Conservation (phyloP, 2,329 filamentous ascomycete genomes). For the Alternaria tenuissima region DNA sequence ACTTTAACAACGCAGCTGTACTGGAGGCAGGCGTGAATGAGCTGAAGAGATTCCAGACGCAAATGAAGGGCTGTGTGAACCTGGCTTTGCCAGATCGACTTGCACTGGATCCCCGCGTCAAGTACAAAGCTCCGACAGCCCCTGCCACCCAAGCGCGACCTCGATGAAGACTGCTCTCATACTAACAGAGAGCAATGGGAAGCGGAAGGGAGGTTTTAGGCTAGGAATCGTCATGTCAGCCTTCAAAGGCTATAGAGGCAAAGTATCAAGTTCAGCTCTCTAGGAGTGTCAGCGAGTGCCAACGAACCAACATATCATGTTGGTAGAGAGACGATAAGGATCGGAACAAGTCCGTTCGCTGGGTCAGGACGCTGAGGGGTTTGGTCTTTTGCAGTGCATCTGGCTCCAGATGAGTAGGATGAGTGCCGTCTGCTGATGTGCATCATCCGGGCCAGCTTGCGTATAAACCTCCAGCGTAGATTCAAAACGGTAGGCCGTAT, state of each 20-base stretch:
- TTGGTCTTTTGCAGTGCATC: background rate
- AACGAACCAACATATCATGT: background rate
- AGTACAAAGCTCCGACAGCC: conserved; percentile 49
- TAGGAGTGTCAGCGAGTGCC: background rate
- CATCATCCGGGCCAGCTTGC: background rate
- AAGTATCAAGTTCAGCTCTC: background rate
- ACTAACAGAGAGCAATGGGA: background rate
- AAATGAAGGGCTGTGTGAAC: conserved; percentile 65
- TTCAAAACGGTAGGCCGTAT: background rate
- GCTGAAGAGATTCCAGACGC: conserved; percentile 62
- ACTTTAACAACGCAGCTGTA: conserved; percentile 62
- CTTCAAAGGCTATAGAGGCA: background rate
- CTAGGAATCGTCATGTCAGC: background rate
- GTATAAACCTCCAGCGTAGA: background rate
- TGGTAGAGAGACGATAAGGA: background rate
- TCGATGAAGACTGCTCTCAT: conserved; percentile 23
- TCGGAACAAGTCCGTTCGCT: background rate
- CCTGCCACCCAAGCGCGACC: conserved; percentile 21
- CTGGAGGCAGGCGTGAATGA: conserved; percentile 64
- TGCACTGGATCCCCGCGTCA: conserved; percentile 67
- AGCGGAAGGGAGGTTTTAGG: background rate
- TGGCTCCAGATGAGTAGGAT: background rate
- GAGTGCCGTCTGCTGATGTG: background rate
- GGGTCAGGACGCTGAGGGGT: background rate
- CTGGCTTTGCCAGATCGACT: conserved; percentile 66